Base-by-base conservation (phyloP, 352 stramenopile genomes). In the Pythium brassicae region DNA sequence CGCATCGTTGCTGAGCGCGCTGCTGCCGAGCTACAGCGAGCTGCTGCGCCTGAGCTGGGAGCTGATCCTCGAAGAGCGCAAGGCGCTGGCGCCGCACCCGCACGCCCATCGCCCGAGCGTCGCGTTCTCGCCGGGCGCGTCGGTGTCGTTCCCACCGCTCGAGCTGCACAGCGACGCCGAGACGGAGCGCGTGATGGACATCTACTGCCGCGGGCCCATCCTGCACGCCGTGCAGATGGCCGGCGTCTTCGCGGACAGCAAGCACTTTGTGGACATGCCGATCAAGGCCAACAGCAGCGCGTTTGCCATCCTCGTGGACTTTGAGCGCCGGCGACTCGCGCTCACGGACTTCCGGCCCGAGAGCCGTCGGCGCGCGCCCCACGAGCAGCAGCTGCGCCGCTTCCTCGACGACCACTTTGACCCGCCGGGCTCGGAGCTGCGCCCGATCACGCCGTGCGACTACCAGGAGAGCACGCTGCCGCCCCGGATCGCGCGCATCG, bases 241-340 rank as follows among this genome's bases (percentile, higher is more conserved):
- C 15, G 65, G 71, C 17, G 66, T 97, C 22, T 97, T 94, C 52
- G 62, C 73, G 6, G 91, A 97, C 74, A 89, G 77, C 69, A 97
- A 97, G 58, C 82, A 94, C 57, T 97, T 97, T 59, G 91, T 97
- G 4, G 89, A 97, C 63, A 96, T 97, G 89, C 89, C 91, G 5
- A 86, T 97, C 66, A 92, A 89, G 63, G 35, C 62, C 10, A 91
- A 89, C 63, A 90, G 69, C 49, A 87, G 71, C 44, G 68, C 73
- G 5, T 87, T 86, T 52, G 61, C 88, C 19, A 83, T 92, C 48
- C 68, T 88, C 22, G 50, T 87, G 26, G 80, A 90, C 54, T 94
- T 94, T 44, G 55, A 87, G 52, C 64, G 70, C 14, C 72, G 72
- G 12, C 62, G 62, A 26, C 64, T 91, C 35, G 67, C 74, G 10